phyloP scores from a whole-genome alignment of 2,329 filamentous ascomycete species.

The Claviceps sp. region DNA sequence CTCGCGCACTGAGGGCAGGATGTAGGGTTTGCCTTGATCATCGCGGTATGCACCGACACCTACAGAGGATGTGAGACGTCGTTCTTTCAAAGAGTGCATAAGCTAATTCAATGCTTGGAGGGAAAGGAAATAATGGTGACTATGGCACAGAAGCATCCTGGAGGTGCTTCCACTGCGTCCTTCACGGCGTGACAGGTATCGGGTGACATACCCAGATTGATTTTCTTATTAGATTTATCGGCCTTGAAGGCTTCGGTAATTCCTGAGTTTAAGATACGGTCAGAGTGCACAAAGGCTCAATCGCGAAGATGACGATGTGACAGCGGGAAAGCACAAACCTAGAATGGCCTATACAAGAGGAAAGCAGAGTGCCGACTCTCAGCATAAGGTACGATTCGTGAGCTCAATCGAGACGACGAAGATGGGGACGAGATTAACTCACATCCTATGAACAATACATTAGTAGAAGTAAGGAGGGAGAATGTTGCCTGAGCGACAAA shows the following conservation, averaged over 20 bases:
- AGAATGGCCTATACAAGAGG: conserved; percentile 52
- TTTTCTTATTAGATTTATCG: conserved; percentile 86
- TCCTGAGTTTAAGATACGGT: conserved; percentile 29
- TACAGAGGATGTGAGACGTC: conserved; percentile 19
- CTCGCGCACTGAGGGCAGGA: conserved; percentile 80
- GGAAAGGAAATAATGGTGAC: neutral
- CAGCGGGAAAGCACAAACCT: conserved; percentile 33
- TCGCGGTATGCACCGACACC: conserved; percentile 97
- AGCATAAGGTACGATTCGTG: neutral
- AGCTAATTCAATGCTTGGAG: too few relatives aligned
- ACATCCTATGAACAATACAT: conserved; percentile 7
- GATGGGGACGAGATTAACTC: conserved; percentile 1
- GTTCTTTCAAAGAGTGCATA: conserved; percentile 8
- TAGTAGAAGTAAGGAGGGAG: neutral
- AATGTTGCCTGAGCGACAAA: neutral
- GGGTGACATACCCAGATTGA: conserved; percentile 69
- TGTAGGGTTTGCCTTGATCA: conserved; percentile 94
- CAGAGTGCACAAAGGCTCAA: conserved; percentile 11
- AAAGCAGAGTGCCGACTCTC: neutral
- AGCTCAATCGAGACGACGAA: neutral
- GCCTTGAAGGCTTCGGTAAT: conserved; percentile 99
- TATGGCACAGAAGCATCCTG: neutral
- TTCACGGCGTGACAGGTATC: neutral
- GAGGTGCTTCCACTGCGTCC: neutral
- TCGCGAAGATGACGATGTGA: neutral